Percentiles rank a stretch among this genome's conserved stretches.
Conservation (phyloP, 208 protist species). For the Trypanosoma theileri region DNA sequence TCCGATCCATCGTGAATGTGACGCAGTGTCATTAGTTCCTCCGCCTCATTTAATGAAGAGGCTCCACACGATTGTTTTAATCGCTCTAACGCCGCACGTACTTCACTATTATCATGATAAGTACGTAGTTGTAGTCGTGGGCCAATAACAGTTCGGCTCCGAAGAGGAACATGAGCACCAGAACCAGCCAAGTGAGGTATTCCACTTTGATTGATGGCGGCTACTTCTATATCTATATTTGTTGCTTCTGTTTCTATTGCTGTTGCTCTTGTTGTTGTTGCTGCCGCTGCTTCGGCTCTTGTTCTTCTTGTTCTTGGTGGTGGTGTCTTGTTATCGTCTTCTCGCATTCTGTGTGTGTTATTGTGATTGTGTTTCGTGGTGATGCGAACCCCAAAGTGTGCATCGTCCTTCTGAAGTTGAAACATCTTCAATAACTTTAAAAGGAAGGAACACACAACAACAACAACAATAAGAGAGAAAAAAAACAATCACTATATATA, state of each 20-base stretch:
- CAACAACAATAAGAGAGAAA: neutral
- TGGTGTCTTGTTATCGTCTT: neutral
- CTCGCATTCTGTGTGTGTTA: too few relatives aligned
- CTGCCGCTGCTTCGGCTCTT: neutral
- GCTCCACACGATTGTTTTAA: conserved; percentile 31
- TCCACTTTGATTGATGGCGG: too few relatives aligned
- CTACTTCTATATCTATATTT: too few relatives aligned
- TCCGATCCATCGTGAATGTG: neutral
- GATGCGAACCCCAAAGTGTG: conserved; percentile 13
- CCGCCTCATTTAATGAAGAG: conserved; percentile 31
- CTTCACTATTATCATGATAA: conserved; percentile 22
- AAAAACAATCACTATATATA: neutral
- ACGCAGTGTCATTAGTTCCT: conserved; percentile 29
- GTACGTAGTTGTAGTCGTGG: conserved; percentile 27
- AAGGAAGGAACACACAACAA: neutral
- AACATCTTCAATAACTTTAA: neutral
- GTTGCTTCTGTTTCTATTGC: too few relatives aligned
- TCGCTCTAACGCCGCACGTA: conserved; percentile 24
- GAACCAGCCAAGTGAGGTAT: conserved; percentile 15
- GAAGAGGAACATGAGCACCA: conserved; percentile 18
- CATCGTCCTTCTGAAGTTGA: neutral
- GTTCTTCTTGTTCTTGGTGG: neutral
- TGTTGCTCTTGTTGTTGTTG: too few relatives aligned
- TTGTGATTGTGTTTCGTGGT: neutral
- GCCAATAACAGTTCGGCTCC: conserved; percentile 16